Base-by-base conservation (phyloP, 2,329 filamentous ascomycete genomes). In the Monilinia aucupariae region DNA sequence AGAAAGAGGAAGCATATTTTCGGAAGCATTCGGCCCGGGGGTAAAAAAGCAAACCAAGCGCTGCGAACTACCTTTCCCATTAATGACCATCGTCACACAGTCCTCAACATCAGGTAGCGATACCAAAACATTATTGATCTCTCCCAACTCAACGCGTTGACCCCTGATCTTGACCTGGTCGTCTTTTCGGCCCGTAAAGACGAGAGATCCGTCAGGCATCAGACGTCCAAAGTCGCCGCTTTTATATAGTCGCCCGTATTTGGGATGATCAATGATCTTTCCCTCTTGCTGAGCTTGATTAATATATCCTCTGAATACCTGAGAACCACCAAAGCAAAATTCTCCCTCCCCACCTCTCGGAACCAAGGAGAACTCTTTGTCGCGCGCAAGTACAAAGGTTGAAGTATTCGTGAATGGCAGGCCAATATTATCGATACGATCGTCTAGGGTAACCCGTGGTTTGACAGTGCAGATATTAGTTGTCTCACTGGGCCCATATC, bases 391-490 rank as follows among this genome's bases (percentile, higher is more conserved):
- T n/a, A 75, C 71, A 62, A 75, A 74, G 13, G 66, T 67, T 0
- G 90, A 94, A 0, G 90, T 96, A 65, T 93, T 96, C 12, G 80
- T 76, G 34, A 96, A 84, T 0, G 86, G 82, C 64, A 79, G 81
- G 0, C 92, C 92, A n/a, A 96, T 85, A 68, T 92, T 92, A 65
- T 86, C 87, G 58, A 90, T 83, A 25, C 81, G 76, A 69, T 92
- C 84, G 0, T 78, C 75, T 0, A 69, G 67, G 0, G 77, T 75
- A 72, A 93, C 85, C 47, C 81, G 79, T 9, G 79, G 75, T 64
- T 86, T 87, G 10, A 93, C 82, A 0, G 89, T 91, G 75, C 90
- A 96, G 25, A 96, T 92, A 68, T 96, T 96, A 1, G 91, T 96
- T 0, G 89, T 91, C 74, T 96, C 92, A 0, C 89, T 91, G 0